Percentiles rank a stretch among this genome's conserved stretches.
These are phyloP conservation scores for Tricholoma bakamatsutake DNA, from an alignment of 768 basidiomycete species.

Conservation along the genomic window DNA sequence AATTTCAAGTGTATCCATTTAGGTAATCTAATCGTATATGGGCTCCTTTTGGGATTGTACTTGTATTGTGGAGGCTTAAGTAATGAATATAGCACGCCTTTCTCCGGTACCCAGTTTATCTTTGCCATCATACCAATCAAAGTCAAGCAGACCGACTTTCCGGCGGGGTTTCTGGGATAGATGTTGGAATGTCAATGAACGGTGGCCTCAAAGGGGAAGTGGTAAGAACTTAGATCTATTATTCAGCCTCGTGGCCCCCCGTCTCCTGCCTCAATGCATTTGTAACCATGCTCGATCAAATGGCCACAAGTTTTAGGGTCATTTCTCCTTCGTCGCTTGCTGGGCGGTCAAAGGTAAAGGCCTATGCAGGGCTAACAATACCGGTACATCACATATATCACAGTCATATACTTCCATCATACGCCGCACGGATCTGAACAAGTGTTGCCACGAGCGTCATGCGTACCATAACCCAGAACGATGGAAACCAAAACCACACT, in stretches of 20 bases:
- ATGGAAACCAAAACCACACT: no score
- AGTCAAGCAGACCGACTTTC: neutral
- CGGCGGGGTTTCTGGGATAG: neutral
- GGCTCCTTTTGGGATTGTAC: neutral
- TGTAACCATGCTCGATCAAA: constrained; percentile 6
- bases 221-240: no score
- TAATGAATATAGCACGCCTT: neutral
- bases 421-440: neutral
- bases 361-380: neutral
- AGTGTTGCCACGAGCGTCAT: neutral
- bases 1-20: neutral
- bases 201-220: constrained; percentile 2
- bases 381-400: neutral
- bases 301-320: constrained; percentile 1
- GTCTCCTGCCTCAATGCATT: constrained; percentile 1
- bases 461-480: no score
- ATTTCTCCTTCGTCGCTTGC: neutral
- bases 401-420: neutral
- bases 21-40: neutral
- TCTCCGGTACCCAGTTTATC: no score
- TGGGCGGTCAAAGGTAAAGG: neutral
- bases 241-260: no score
- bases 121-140: neutral
- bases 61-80: neutral
- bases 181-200: neutral